Base-by-base conservation (phyloP, 2,329 filamentous ascomycete genomes). In the Microdochium bolleyi region DNA sequence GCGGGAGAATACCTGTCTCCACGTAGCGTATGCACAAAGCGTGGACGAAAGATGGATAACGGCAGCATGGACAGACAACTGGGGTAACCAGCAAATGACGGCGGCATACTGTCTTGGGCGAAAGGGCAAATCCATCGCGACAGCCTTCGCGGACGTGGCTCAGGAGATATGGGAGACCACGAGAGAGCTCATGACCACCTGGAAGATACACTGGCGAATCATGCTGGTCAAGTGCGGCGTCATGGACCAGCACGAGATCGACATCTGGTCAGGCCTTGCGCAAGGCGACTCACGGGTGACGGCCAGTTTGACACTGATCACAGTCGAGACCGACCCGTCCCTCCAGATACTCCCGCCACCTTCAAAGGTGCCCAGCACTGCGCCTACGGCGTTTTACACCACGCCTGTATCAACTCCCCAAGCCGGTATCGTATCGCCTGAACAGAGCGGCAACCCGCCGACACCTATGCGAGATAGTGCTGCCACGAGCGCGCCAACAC, bases 81-180 rank as follows among this genome's bases (percentile, higher is more conserved):
- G 80, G 24, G 89, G 89, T 2, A 82, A 80, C 54, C 82, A 87
- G 55, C 87, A 92, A 64, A 82, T 84, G 58, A 88, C 80, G 16
- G 80, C 84, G 1, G 86, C 87, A 0, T 92, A 91, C 66, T 89
- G 86, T 60, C 71, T 92, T 48, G 74, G 82, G 16, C 74, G 84
- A 55, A 77, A 82, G 68, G 73, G 78, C 59, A 73, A 77, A 52
- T 65, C 73, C 1, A 63, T 78, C 2, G 72, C 78, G 8, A 77
- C 73, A 14, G 63, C 72, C 1, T 80, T 90, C 56, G 73, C 73
- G 14, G 82, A 88, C 22, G 73, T 91, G n/a, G 82, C 83, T 1
- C 77, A 79, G 49, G 88, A 92, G 61, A 87, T 94, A 2, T 92
- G 89, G 88, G 79, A 84, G 52, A 87, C 84, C 1, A 92, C 89